Evolutionary conservation across 495 filamentous ascomycete species (phyloP), one percentile per base, ranked within the genome.

Genomic region (Oidiodendron maius): DNA sequence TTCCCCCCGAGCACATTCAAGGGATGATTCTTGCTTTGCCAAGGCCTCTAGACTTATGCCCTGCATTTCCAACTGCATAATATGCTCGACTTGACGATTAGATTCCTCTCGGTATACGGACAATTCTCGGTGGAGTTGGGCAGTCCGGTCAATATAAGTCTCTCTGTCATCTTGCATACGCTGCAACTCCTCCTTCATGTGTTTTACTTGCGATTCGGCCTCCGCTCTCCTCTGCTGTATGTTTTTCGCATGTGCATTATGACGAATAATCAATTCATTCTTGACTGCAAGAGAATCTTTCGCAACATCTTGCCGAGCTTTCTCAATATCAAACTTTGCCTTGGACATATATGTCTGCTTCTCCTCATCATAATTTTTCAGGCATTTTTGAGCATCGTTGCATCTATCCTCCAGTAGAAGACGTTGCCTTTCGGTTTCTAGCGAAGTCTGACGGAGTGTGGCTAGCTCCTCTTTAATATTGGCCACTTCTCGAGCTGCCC

Each of bases 351-450:
- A 37, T n/a, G 34, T 45, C 46, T 40, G 53, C 38, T 25, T 64
- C 28, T 40, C 50, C 48, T 59, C 62, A 30, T 44, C 53, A 18
- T 48, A 21, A n/a, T 5, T 25, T 25, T 20, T 37, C 3, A 52
- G 43, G 12, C 11, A 32, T 6, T 51, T 48, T 24, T 62, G 45
- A 23, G 52, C 40, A 42, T 52, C 51, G 16, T 45, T 35, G 8
- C 65, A 35, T 28, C 52, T 58, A 30, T 58, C 39, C 32, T 57
- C 25, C 34, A 62, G 51, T 8, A 60, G 43, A 18, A 52, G 40
- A 12, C 57, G 18, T 20, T 60, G 47, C 24, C 45, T 38, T 26
- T 59, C 51, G 43, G 55, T 46, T 10, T 24, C 26, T 12, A 51
- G 51, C 52, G 55, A 57, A 18, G 47, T 25, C 36, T 64, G 49